Base-by-base conservation (phyloP, 805 yeast species). In the Starmera caribaea region DNA sequence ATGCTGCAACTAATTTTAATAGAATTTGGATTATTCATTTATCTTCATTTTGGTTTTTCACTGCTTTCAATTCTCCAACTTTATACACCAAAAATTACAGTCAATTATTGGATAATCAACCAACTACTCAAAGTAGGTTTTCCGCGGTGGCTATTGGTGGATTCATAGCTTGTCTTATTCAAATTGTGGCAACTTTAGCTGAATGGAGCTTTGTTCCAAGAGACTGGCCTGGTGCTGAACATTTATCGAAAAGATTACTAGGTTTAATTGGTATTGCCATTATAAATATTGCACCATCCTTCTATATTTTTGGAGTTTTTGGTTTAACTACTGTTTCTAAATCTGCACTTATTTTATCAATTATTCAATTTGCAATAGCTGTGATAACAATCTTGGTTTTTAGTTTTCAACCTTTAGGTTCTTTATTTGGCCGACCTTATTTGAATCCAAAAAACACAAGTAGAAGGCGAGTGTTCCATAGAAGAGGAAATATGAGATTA, bases 11-110 rank as follows among this genome's bases (percentile, higher is more conserved):
- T 21, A 83, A 85, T 56, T 85, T 85, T 59, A 82, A 81, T 57
- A 62, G 95, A 40, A 74, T 83, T 40, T 82, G 90, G 89, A 74
- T 81, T 38, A 74, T 84, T 37, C 95, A 85, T 54, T 63, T 79
- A 24, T 68, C 84, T 1, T 65, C 80, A 21, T 85, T 80, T 56
- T 85, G 95, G 95, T 79, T 75, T 46, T 85, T 79, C 53, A 81
- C 89, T 0, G 58, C 79, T 24, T 76, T 73, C 57, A 82, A 85
- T 55, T 68, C 89, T 1, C 79, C 85, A 1, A 71, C 85, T 0
- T 62, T 85, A 28, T 85, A 83, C 54, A 79, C 88, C 0, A 60
- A 65, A 34, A 61, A 74, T 40, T 82, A 81, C 51, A 59, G 62
- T 38, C 76, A 73, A 30, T 48, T 65, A 8, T 46, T 65, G 40